Evolutionary conservation across 2,329 filamentous ascomycete species (phyloP).

Genomic region (Cryphonectria naterciae): DNA sequence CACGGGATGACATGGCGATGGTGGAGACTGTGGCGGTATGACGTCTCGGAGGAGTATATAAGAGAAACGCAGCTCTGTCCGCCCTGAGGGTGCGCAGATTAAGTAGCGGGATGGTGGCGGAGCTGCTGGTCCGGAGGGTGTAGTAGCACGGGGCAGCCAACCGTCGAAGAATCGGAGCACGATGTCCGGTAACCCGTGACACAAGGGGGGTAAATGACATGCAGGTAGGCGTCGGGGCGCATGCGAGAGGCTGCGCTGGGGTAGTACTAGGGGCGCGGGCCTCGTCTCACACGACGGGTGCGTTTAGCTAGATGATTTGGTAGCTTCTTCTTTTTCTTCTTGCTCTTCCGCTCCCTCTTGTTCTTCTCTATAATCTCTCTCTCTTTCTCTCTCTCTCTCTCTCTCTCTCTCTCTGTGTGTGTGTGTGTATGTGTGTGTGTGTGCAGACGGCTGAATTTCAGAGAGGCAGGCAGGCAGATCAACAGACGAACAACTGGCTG

Average conservation of each 20-base stretch:
- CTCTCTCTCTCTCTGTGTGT: no score
- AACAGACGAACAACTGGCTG: background rate
- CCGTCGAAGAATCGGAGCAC: slow-evolving; percentile 14
- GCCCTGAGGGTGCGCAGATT: background rate
- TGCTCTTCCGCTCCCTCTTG: background rate
- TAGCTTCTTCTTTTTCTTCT: no score
- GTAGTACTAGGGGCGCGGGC: background rate
- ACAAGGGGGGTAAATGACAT: slow-evolving; percentile 16
- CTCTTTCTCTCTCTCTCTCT: no score
- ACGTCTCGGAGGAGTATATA: slow-evolving; percentile 17
- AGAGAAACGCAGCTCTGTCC: background rate
- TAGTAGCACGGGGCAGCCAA: background rate
- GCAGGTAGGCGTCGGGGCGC: background rate
- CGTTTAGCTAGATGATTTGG: background rate
- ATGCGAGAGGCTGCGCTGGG: slow-evolving; percentile 1
- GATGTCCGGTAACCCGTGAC: slow-evolving; percentile 8
- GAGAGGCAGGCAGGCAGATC: background rate
- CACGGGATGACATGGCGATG: slow-evolving; percentile 22
- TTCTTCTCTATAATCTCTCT: background rate
- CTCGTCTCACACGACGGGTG: background rate
- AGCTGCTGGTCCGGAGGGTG: slow-evolving; percentile 11
- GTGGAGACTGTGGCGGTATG: slow-evolving; percentile 17
- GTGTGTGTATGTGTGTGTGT: no score
- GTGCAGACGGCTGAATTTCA: no score
- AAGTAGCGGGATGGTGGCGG: slow-evolving; percentile 1